phyloP scores from a whole-genome alignment of 257 asterid species.

The Ligustrum vulgare region DNA sequence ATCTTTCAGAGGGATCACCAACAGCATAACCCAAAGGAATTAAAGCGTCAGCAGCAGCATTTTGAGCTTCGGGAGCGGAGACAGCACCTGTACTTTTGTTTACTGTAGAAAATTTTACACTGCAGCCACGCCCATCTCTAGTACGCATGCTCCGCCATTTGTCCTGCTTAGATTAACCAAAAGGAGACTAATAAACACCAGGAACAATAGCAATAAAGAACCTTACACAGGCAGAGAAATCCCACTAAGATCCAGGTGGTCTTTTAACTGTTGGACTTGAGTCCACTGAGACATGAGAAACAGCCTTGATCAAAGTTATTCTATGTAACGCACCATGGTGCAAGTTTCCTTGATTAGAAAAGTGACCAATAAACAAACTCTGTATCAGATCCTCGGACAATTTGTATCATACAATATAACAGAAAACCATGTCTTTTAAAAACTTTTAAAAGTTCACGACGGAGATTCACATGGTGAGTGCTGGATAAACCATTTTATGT shows the following conservation, averaged over 20 bases:
- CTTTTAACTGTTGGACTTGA: not conserved
- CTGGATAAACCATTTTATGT: not conserved
- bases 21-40: slow-evolving; percentile 19
- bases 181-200: slow-evolving; percentile 14
- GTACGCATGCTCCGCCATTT: slow-evolving; percentile 59
- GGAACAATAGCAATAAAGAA: slow-evolving; percentile 1
- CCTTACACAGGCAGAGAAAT: slow-evolving; percentile 1
- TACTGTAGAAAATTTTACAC: not conserved
- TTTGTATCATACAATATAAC: not conserved
- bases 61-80: slow-evolving; percentile 20
- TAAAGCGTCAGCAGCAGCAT: slow-evolving; percentile 14
- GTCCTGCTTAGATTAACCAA: slow-evolving; percentile 44
- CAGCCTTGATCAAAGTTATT: not conserved
- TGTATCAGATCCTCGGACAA: not conserved
- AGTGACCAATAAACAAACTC: slow-evolving; percentile 2
- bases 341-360: not conserved
- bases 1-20: slow-evolving; percentile 27
- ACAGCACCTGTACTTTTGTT: slow-evolving; percentile 25
- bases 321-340: not conserved
- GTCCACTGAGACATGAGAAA: not conserved
- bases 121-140: not conserved
- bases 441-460: not conserved
- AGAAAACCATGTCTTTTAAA: not conserved
- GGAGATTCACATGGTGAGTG: not conserved
- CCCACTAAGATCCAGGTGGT: slow-evolving; percentile 2